Base-by-base conservation (phyloP, 2,329 filamentous ascomycete genomes). In the Amauroascus niger region DNA sequence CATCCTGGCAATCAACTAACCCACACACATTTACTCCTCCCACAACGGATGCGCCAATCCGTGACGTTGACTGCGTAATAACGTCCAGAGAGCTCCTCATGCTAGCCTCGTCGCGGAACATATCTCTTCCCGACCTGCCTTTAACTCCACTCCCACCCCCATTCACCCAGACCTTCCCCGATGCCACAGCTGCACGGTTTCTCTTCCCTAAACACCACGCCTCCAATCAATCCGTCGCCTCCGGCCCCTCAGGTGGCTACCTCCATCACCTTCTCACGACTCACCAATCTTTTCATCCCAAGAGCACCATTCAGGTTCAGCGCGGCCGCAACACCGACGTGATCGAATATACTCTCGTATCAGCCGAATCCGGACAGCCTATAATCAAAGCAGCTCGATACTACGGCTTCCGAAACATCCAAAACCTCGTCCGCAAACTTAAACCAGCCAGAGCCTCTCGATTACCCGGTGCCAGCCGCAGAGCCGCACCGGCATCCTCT, bases 361-460 rank as follows among this genome's bases (percentile, higher is more conserved):
- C 80, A 14, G 13, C 73, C 71, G 49, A 46, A 53, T 65, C 74
- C 2, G 78, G 79, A 8, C 73, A 82, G 57, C 71, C 77, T 2
- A 68, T 94, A 1, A 82, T 94, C 72, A 87, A 82, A 65, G 86
- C 88, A 18, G 91, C 91, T 3, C 83, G 93, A 49, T 98, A 91
- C 70, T 98, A 98, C 67, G 93, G 93, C 5, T 98, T 98, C 76
- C 80, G 93, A 50, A 98, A 98, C 65, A 98, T 98, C 58, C 93
- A 97, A 69, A 98, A 98, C 64, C 80, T 98, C 4, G 93, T 98
- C 14, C 83, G 93, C n/a, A 83, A 85, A 57, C 72, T 98, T 46
- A 95, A 94, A 67, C 93, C 93, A 0, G 80, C 85, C 0, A 83
- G 81, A 54, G 76, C 80, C 5, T 91, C 87, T 41, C 81, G 87